These are phyloP conservation scores for Claviceps maximensis DNA, from an alignment of 2,329 filamentous ascomycete genomes.

Conservation along the genomic window DNA sequence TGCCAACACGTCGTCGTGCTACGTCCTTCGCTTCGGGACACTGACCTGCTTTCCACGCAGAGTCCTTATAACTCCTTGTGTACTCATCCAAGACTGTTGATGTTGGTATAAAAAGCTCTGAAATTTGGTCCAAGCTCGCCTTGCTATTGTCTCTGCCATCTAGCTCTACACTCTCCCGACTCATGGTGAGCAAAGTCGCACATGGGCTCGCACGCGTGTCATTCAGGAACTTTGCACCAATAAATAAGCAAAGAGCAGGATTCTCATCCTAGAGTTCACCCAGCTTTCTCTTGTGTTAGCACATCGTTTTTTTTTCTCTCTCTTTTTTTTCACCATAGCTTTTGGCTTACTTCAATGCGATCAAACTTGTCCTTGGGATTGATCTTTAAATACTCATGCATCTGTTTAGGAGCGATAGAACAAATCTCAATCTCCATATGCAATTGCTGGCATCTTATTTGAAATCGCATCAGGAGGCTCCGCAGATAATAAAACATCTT, in stretches of 20 bases:
- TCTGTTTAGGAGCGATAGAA: not conserved
- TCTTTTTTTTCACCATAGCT: not conserved
- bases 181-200: constrained; percentile 13
- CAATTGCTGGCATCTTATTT: not conserved
- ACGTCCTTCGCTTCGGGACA: not conserved
- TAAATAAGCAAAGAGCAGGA: constrained; percentile 4
- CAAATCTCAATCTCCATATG: not conserved
- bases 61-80: not conserved
- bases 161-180: constrained; percentile 1
- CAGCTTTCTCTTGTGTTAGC: constrained; percentile 6
- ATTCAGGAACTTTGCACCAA: constrained; percentile 9
- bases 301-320: not conserved
- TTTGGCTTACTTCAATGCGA: constrained; percentile 8
- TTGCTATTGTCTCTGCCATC: not conserved
- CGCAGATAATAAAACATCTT: constrained; percentile 17
- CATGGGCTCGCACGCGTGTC: constrained; percentile 13
- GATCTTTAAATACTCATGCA: not conserved
- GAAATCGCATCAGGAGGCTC: constrained; percentile 11
- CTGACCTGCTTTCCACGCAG: too few relatives aligned
- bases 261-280: constrained; percentile 8
- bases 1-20: not conserved
- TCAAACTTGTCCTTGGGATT: constrained; percentile 4
- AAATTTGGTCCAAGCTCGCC: not conserved
- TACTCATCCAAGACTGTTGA: constrained; percentile 1
- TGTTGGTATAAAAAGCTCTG: not conserved